Evolutionary conservation across 306 rosid genomes (phyloP).

Genomic region (Inga leiocalycina): DNA sequence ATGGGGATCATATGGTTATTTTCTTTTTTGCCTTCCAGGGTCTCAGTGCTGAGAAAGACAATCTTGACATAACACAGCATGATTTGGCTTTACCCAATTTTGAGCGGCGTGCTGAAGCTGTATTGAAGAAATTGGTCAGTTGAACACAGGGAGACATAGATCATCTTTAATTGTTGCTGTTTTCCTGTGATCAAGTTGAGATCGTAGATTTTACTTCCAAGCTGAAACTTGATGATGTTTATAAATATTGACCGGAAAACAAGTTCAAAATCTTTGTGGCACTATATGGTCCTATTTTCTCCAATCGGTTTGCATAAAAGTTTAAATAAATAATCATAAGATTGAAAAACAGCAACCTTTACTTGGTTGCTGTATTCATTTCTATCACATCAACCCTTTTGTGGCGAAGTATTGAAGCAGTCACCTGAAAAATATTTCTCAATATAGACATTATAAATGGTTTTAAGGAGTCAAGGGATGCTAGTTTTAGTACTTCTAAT

Average conservation of each 20-base stretch:
- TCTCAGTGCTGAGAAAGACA: slow-evolving; percentile 90
- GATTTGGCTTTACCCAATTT: slow-evolving; percentile 82
- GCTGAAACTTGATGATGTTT: background rate
- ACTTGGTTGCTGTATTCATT: background rate
- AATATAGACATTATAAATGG: background rate
- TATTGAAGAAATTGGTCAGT: slow-evolving; percentile 49
- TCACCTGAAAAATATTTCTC: background rate
- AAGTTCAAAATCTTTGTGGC: background rate
- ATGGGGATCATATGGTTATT: background rate
- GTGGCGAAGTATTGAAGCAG: background rate
- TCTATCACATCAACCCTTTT: background rate
- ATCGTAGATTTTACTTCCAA: background rate
- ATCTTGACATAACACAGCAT: slow-evolving; percentile 94
- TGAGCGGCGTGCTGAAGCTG: slow-evolving; percentile 76
- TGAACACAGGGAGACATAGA: slow-evolving; percentile 28
- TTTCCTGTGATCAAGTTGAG: background rate
- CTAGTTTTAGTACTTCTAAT: background rate
- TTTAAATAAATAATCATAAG: background rate
- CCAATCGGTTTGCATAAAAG: background rate
- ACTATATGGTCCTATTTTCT: background rate
- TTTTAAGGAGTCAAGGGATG: background rate
- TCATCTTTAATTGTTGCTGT: background rate
- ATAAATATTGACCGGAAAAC: background rate
- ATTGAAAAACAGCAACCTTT: background rate
- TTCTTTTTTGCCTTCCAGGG: slow-evolving; percentile 57